Conservation (phyloP, 2,329 filamentous ascomycete genomes). For the Hirsutella rhossiliensis region DNA sequence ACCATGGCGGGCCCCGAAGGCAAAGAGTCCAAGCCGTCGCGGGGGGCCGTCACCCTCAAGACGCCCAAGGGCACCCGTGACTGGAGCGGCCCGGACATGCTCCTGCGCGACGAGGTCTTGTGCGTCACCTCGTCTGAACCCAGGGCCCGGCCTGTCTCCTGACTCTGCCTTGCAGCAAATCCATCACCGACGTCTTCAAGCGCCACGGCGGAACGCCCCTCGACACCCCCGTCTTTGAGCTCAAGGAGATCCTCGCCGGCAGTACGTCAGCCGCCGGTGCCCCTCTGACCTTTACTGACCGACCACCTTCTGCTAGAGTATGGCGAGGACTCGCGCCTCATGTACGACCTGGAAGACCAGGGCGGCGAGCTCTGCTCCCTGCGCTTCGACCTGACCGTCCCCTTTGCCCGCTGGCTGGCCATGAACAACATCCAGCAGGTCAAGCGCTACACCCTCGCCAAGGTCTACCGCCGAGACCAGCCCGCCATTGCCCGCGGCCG, state of each 20-base stretch:
- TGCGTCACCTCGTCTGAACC: background rate
- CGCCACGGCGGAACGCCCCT: constrained; percentile 70
- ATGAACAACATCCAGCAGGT: constrained; percentile 82
- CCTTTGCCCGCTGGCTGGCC: constrained; percentile 82
- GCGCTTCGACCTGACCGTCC: constrained; percentile 79
- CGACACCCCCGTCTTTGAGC: constrained; percentile 75
- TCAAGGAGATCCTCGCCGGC: constrained; percentile 74
- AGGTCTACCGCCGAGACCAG: constrained; percentile 49
- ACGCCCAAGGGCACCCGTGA: constrained; percentile 87
- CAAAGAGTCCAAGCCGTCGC: constrained; percentile 30
- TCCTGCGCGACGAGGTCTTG: constrained; percentile 72
- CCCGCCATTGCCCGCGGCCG: constrained; percentile 73
- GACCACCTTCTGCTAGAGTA: constrained; percentile 39
- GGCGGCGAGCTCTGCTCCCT: constrained; percentile 36
- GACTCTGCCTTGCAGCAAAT: constrained; percentile 22
- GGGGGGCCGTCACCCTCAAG: constrained; percentile 50
- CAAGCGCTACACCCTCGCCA: constrained; percentile 91
- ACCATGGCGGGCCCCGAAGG: constrained; percentile 26
- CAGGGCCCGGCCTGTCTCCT: background rate
- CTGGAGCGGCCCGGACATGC: constrained; percentile 68
- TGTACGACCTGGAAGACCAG: too few species aligned
- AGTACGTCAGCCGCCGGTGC: constrained; percentile 28
- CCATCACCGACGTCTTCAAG: constrained; percentile 70
- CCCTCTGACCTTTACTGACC: background rate
- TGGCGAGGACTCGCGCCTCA: constrained; percentile 42